Evolutionary conservation across 768 basidiomycete genomes (phyloP), one percentile per base, ranked within the genome.

Genomic region (Mycena galericulata): DNA sequence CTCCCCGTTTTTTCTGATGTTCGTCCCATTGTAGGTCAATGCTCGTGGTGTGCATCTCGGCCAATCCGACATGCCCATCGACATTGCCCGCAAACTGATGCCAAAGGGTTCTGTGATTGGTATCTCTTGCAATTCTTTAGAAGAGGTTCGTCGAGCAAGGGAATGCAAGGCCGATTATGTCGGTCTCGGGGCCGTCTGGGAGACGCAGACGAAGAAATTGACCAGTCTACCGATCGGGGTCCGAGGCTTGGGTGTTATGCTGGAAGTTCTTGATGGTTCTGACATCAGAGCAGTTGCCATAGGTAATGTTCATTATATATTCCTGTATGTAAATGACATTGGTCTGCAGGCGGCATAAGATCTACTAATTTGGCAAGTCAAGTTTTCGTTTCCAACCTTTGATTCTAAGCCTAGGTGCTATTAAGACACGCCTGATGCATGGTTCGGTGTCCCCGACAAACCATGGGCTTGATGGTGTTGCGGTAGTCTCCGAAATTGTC

Each of bases 11-110:
- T n/a, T n/a, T n/a, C n/a, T n/a, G n/a, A n/a, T n/a, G n/a, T n/a
- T n/a, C n/a, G n/a, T n/a, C n/a, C n/a, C n/a, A n/a, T n/a, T n/a
- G n/a, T n/a, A n/a, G n/a, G n/a, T 94, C 24, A 82, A 87, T 47
- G 91, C 91, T 3, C 86, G 87, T 49, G 96, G 96, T 18, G 90
- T 97, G 14, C 97, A 98, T 76, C 82, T 98, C 47, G 97, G 97
- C 8, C 97, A 98, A 79, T 86, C 88, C 0, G 96, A 97, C 76
- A 93, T 95, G 87, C 88, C 92, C 3, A 83, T 93, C 14, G 75
- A 83, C 45, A 75, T 88, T 46, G 95, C 91, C 4, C 88, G 91
- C 27, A 76, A 76, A 15, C 82, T 98, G 3, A 85, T 98, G 4
- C 94, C 94, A 0, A 75, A 83, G 1, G 87, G 86, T 11, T 81